Evolutionary conservation across 352 stramenopile species (phyloP).

Genomic region (Pythium aristosporum): DNA sequence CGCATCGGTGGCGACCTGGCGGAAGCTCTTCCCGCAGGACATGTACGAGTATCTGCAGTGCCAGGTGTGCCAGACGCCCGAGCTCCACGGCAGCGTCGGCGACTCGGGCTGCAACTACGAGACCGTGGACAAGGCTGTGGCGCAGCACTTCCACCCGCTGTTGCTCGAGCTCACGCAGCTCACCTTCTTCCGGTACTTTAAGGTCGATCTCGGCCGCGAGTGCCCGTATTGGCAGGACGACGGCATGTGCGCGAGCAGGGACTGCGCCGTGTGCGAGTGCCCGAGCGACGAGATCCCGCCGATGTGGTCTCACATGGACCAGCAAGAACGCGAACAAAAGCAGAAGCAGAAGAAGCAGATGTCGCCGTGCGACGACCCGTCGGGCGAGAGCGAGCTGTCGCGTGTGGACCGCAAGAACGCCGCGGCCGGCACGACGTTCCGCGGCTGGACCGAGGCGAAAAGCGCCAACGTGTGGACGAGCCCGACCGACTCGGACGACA

Average conservation of each 20-base stretch:
- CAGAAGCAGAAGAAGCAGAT: constrained; percentile 13
- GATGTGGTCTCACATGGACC: constrained; percentile 73
- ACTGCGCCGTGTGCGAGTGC: constrained; percentile 90
- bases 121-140: constrained; percentile 80
- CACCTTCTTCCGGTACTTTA: constrained; percentile 94
- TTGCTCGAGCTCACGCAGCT: constrained; percentile 73
- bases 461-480: constrained; percentile 60
- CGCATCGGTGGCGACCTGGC: constrained; percentile 17
- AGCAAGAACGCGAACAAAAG: constrained; percentile 32
- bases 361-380: constrained; percentile 44
- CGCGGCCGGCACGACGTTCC: constrained; percentile 55
- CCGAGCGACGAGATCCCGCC: constrained; percentile 82
- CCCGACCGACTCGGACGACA: constrained; percentile 54
- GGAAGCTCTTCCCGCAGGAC: constrained; percentile 56
- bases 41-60: constrained; percentile 81
- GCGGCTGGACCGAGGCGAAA: constrained; percentile 61
- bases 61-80: constrained; percentile 77
- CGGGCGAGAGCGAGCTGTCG: constrained; percentile 68
- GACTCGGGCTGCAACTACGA: constrained; percentile 86
- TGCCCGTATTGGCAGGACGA: constrained; percentile 92
- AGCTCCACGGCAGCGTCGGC: constrained; percentile 76
- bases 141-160: constrained; percentile 80
- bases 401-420: constrained; percentile 77
- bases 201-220: constrained; percentile 87
- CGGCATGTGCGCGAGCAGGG: constrained; percentile 86